These are phyloP conservation scores for Cercospora sp. DNA, from an alignment of 2,329 filamentous ascomycete species.

Conservation along the genomic window DNA sequence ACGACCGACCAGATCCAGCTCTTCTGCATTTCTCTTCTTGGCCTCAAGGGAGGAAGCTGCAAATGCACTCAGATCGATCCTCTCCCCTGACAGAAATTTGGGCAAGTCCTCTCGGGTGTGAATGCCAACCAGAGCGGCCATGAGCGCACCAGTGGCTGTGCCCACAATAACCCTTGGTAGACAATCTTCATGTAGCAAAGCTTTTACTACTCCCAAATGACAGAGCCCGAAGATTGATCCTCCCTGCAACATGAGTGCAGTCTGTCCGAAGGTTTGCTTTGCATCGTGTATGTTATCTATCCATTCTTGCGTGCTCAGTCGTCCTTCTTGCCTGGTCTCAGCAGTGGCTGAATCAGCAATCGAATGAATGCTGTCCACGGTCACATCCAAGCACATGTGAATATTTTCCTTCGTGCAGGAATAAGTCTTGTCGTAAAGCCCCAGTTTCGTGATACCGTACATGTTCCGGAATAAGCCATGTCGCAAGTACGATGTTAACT, in stretches of 20 bases:
- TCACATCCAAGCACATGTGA: slow-evolving; percentile 85
- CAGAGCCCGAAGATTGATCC: slow-evolving; percentile 91
- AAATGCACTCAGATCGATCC: slow-evolving; percentile 82
- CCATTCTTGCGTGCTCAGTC: slow-evolving; percentile 72
- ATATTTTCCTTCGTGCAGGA: slow-evolving; percentile 90
- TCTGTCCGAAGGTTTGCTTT: slow-evolving; percentile 85
- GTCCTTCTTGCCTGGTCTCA: slow-evolving; percentile 19
- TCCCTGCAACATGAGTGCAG: slow-evolving; percentile 75
- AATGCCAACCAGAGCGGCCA: slow-evolving; percentile 82
- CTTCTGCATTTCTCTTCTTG: slow-evolving; percentile 22
- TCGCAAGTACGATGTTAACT: slow-evolving; percentile 75
- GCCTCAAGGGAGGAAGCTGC: slow-evolving; percentile 45
- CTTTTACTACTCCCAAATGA: slow-evolving; percentile 83
- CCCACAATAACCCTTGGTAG: slow-evolving; percentile 89
- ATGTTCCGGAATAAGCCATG: slow-evolving; percentile 78
- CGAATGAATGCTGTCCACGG: slow-evolving; percentile 76
- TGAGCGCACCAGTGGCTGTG: slow-evolving; percentile 84
- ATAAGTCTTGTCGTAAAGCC: slow-evolving; percentile 81
- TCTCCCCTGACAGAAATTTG: slow-evolving; percentile 71
- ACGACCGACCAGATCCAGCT: slow-evolving; percentile 3
- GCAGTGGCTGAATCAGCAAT: slow-evolving; percentile 66
- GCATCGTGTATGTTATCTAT: slow-evolving; percentile 85
- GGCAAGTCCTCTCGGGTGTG: slow-evolving; percentile 84
- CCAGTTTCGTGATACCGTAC: slow-evolving; percentile 81
- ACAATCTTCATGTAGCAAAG: slow-evolving; percentile 70